These are phyloP conservation scores for Colletotrichum zoysiae DNA, from an alignment of 2,329 filamentous ascomycete species.

Conservation along the genomic window DNA sequence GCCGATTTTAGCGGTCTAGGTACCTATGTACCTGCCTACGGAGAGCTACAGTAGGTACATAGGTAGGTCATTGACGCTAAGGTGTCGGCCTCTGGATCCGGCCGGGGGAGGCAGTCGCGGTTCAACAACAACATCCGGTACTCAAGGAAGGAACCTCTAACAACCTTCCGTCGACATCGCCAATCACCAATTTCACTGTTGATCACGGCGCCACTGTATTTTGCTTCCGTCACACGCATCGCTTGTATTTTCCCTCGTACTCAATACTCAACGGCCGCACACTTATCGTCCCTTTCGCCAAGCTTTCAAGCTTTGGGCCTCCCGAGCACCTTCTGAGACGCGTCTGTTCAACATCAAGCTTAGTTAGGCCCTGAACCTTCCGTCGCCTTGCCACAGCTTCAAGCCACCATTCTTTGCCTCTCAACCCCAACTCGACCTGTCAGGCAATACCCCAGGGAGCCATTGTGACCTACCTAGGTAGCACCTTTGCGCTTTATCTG, in stretches of 20 bases:
- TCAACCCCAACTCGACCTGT: not conserved
- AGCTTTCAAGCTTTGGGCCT: constrained; percentile 36
- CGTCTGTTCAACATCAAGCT: constrained; percentile 32
- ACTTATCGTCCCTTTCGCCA: constrained; percentile 7
- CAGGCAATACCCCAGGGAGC: not conserved
- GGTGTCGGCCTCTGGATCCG: too few relatives aligned
- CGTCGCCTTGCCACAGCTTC: constrained; percentile 9
- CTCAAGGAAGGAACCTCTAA: constrained; percentile 21
- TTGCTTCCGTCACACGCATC: not conserved
- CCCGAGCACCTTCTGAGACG: constrained; percentile 37
- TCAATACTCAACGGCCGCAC: not conserved
- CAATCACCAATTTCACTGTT: constrained; percentile 5
- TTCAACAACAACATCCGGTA: constrained; percentile 42
- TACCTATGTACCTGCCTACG: not conserved
- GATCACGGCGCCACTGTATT: not conserved
- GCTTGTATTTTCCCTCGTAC: not conserved
- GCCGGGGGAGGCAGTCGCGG: constrained; percentile 37
- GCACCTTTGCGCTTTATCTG: not conserved
- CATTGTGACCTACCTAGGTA: not conserved
- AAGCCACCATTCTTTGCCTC: not conserved
- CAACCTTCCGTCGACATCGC: constrained; percentile 11
- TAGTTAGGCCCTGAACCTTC: constrained; percentile 30
- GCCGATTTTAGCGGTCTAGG: constrained; percentile 4
- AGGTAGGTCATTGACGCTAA: constrained; percentile 20
- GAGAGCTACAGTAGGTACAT: not conserved